phyloP scores from a whole-genome alignment of 176 grass and related monocot genomes.

The Melocanna baccifera region DNA sequence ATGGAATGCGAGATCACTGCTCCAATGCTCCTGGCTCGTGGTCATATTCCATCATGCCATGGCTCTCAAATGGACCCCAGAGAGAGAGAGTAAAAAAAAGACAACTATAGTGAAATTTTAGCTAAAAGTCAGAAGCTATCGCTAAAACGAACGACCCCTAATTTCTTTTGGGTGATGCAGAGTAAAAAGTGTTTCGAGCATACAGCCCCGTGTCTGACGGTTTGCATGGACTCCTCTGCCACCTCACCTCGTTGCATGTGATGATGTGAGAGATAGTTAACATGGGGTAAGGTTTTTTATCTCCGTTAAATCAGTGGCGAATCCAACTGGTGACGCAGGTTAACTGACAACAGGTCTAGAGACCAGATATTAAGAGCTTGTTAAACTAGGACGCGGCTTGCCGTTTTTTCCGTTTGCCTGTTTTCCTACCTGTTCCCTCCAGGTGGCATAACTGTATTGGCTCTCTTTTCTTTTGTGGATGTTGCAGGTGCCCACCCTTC shows the following conservation, averaged over 20 bases:
- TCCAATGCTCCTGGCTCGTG: background rate
- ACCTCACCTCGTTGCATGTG: conserved; percentile 24
- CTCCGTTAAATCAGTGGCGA: background rate
- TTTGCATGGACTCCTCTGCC: background rate
- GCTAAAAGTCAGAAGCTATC: too few species aligned
- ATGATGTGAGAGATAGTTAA: background rate
- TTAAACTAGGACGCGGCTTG: background rate
- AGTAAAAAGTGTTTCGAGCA: too few species aligned
- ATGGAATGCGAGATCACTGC: background rate
- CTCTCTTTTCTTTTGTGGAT: too few species aligned
- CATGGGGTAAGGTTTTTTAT: background rate
- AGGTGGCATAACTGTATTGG: too few species aligned
- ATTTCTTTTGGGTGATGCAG: too few species aligned
- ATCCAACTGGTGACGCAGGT: background rate
- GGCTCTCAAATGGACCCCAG: conserved; percentile 14
- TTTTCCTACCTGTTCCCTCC: too few species aligned
- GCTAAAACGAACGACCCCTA: too few species aligned
- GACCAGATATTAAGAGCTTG: too few species aligned
- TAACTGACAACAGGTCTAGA: background rate
- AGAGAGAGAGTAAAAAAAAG: too few species aligned
- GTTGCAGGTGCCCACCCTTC: too few species aligned
- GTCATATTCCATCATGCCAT: background rate
- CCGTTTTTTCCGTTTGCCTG: too few species aligned
- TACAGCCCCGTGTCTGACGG: conserved; percentile 24
- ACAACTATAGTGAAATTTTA: too few species aligned